These are phyloP conservation scores for Ambrosiella cleistominuta DNA, from an alignment of 2,329 filamentous ascomycete genomes.

Conservation along the genomic window DNA sequence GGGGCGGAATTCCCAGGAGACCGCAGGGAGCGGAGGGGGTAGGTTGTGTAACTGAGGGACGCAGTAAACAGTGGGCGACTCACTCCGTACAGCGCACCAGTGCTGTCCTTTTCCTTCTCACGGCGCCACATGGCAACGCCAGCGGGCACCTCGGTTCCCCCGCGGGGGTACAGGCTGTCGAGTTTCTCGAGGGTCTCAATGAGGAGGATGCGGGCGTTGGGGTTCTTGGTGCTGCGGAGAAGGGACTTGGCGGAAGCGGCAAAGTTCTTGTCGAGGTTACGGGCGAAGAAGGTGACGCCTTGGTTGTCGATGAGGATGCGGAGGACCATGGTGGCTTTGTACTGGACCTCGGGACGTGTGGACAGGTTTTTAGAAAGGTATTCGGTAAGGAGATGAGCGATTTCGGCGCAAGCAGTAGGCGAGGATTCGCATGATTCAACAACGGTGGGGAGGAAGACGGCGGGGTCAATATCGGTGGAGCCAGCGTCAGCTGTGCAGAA, in stretches of 20 bases:
- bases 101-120: slow-evolving; percentile 53
- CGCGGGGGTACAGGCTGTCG: slow-evolving; percentile 25
- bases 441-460: slow-evolving; percentile 78
- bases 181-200: slow-evolving; percentile 73
- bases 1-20: not conserved
- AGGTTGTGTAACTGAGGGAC: not conserved
- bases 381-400: slow-evolving; percentile 64
- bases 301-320: slow-evolving; percentile 88
- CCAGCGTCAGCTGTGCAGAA: slow-evolving; percentile 11
- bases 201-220: slow-evolving; percentile 66
- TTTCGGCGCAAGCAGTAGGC: slow-evolving; percentile 65
- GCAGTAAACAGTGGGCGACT: slow-evolving; percentile 16
- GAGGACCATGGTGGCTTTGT: slow-evolving; percentile 90
- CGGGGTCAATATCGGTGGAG: slow-evolving; percentile 44
- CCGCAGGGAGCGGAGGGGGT: not conserved
- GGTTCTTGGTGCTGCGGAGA: slow-evolving; percentile 52
- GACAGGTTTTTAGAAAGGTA: slow-evolving; percentile 60
- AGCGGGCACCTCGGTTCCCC: slow-evolving; percentile 7
- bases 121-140: slow-evolving; percentile 69
- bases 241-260: slow-evolving; percentile 57
- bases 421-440: slow-evolving; percentile 92
- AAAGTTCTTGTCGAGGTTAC: slow-evolving; percentile 75
- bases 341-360: slow-evolving; percentile 54
- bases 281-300: slow-evolving; percentile 64
- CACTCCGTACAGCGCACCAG: slow-evolving; percentile 29